Base-by-base conservation (phyloP, 2,329 filamentous ascomycete genomes). In the Fusarium sp. region DNA sequence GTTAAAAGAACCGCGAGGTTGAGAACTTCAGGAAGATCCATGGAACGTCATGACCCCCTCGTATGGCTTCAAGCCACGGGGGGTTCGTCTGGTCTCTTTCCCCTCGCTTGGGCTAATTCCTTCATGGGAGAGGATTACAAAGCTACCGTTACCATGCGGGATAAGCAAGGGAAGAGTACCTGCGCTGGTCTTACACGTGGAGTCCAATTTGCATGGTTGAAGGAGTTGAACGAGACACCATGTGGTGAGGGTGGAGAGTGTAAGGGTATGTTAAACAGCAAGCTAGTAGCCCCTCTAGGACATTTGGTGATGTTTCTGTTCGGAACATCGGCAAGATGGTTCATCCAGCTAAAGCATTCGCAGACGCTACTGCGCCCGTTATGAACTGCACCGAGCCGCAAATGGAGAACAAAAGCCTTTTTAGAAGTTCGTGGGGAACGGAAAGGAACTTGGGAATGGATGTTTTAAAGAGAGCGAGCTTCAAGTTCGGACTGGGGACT, bases 321-420 rank as follows among this genome's bases (percentile, higher is more conserved):
- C 47, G 47, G 47, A 52, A 52, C 47, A 52, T 7, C 47, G 47
- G 47, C 47, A 52, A 52, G 27, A 31, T 29, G 27, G 47, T 52
- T 52, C 47, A 14, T 52, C 47, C 18, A 31, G 18, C 37, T 16
- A 10, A 45, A 31, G 59, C 40, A 62, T 22, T 22, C 9, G 29
- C 6, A 45, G 24, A 27, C 45, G 37, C 38, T 37, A 31, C 35
- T 64, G 62, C 62, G 62, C 62, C 62, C 62, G 62, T 64, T 64
- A 16, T 35, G 52, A 57, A 37, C 62, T 64, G 62, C 62, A 58
- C 34, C 16, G 52, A 45, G 61, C 61, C 35, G 47, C 45, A 45
- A 35, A 58, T 29, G 27, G 52, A 57, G 31, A 57, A 5, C 11
- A 57, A 18, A 7, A 16, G 31, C n/a, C 20, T 22, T 35, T 27